Conservation (phyloP, 2,329 filamentous ascomycete species). For the Penicillium sp. region DNA sequence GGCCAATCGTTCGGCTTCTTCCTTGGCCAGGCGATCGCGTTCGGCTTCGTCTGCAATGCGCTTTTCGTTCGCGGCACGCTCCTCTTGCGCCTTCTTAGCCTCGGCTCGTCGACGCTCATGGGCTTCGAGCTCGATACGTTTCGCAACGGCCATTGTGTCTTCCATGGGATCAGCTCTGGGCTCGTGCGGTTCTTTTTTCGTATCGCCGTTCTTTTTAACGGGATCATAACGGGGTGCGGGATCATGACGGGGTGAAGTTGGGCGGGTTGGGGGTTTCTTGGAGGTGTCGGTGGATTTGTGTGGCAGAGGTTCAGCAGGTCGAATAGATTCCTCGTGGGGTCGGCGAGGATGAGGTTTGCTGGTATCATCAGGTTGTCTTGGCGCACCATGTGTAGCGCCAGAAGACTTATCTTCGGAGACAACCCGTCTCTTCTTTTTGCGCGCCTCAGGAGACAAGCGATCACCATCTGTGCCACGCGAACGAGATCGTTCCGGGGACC, state of each 20-base stretch:
- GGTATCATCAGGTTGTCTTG: conserved; percentile 27
- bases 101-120: conserved; percentile 27
- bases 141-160: conserved; percentile 34
- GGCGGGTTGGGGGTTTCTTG: conserved; percentile 13
- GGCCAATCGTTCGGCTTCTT: conserved; percentile 37
- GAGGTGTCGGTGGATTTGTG: conserved; percentile 12
- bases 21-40: conserved; percentile 32
- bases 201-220: conserved; percentile 19
- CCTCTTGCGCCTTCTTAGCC: conserved; percentile 31
- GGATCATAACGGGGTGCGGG: conserved; percentile 13
- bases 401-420: conserved; percentile 39
- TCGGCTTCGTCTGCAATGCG: conserved; percentile 29
- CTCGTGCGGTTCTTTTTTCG: conserved; percentile 35
- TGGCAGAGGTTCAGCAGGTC: conserved; percentile 5
- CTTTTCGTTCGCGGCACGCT: conserved; percentile 32
- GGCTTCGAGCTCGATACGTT: conserved; percentile 28
- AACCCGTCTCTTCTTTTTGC: conserved; percentile 46
- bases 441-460: conserved; percentile 32
- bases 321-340: conserved; percentile 13
- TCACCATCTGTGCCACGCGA: conserved; percentile 35
- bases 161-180: conserved; percentile 25
- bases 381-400: conserved; percentile 31
- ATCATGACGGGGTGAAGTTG: conserved; percentile 12
- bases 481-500: conserved; percentile 41
- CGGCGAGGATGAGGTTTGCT: conserved; percentile 22